Conservation (phyloP, 2,329 filamentous ascomycete species). For the Fusarium lateritium region DNA sequence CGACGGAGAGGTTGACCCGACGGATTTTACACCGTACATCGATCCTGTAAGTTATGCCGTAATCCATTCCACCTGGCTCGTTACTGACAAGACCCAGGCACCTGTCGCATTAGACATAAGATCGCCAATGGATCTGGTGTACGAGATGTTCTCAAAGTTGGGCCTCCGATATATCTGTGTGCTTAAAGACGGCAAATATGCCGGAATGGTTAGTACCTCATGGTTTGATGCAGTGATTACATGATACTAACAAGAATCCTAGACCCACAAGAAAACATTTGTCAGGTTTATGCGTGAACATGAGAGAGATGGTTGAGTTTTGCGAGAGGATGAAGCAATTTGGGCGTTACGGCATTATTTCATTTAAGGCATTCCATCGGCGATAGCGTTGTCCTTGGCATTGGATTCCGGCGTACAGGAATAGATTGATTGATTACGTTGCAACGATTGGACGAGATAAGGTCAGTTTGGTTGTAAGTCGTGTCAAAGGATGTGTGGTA, state of each 20-base stretch:
- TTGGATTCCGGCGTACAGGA: slow-evolving; percentile 9
- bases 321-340: slow-evolving; percentile 4
- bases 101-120: slow-evolving; percentile 90
- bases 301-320: slow-evolving; percentile 65
- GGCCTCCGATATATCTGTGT: slow-evolving; percentile 95
- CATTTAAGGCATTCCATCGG: slow-evolving; percentile 30
- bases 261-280: slow-evolving; percentile 96
- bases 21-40: slow-evolving; percentile 91
- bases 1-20: slow-evolving; percentile 77
- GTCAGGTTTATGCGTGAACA: slow-evolving; percentile 93
- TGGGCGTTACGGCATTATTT: slow-evolving; percentile 23
- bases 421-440: not conserved
- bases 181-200: slow-evolving; percentile 84
- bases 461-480: not conserved
- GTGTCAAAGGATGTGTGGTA: not conserved
- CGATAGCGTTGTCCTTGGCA: slow-evolving; percentile 31
- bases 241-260: slow-evolving; percentile 26
- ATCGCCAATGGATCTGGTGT: slow-evolving; percentile 94
- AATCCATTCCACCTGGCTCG: not conserved
- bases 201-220: slow-evolving; percentile 81
- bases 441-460: not conserved
- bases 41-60: slow-evolving; percentile 76
- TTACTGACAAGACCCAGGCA: slow-evolving; percentile 65
- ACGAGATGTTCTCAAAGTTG: slow-evolving; percentile 96
- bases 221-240: not conserved